Base-by-base conservation (phyloP, 1,284 basidiomycete species). In the Salmacisia buchloeana region DNA sequence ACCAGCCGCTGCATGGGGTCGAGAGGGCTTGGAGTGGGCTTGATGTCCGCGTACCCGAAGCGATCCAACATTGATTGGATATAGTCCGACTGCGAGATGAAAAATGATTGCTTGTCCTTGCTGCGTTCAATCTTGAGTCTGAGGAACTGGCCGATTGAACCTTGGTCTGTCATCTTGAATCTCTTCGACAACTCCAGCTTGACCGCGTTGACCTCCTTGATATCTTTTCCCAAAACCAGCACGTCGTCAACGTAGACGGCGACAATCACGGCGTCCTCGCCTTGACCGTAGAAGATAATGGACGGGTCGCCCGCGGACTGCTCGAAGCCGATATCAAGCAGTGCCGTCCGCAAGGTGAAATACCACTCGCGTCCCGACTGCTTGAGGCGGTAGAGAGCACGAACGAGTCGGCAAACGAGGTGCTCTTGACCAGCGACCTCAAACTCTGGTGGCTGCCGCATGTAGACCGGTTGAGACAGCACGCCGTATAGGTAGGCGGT, bases 341-440 rank as follows among this genome's bases (percentile, higher is more conserved):
- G 54, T 15, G 54, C 54, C 10, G 29, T 23, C 13, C 18, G 33
- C 12, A 57, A 29, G 10, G 54, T 57, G 15, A 33, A 35, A 31
- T 57, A 57, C 54, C 54, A 57, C n/a, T 34, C 54, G 12, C 54
- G 54, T 23, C 33, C 33, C 13, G 54, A 57, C n/a, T 34, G 35
- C 13, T 27, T 15, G 10, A 57, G 35, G 15, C 54, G 27, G 34
- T 57, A 57, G 18, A 57, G 23, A 13, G 54, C 54, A n/a, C 35
- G 31, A 21, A 12, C 21, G 18, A 57, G 35, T 31, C 18, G 31
- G 29, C 33, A 34, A 3, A 57, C 54, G 18, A 57, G 33, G 45
- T 49, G 45, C 23, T 23, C 21, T 13, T 13, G 18, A 23, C 45
- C 45, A 12, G 15, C 21, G 15, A 25, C 45, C 23, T 49, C 45